Base-by-base conservation (phyloP, 148 eudicot genomes). In the Dianthus caryophyllus region DNA sequence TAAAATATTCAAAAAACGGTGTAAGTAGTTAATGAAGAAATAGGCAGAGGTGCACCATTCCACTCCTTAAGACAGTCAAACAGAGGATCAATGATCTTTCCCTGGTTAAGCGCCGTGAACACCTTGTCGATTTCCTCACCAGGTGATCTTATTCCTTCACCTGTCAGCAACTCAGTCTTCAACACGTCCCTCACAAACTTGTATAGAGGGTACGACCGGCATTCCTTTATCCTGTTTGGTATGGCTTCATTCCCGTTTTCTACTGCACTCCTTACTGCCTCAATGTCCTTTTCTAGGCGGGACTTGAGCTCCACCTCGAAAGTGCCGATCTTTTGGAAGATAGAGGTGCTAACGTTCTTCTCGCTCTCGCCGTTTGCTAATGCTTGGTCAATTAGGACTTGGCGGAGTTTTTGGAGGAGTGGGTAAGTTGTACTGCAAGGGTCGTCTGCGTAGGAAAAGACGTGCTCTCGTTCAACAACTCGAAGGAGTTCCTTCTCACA, bases 31-130 rank as follows among this genome's bases (percentile, higher is more conserved):
- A 1, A 64, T 67, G 74, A 89, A 72, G 79, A 81, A 50, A 89
- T 83, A 9, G 96, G 96, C 48, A 87, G 76, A 73, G 96, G 96
- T 50, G 80, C 88, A 33, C 96, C 96, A 73, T 89, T 72, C 96
- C 96, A 89, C 21, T 70, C 84, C 84, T 83, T 72, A 2, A 89
- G 81, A 44, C 96, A 89, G 24, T 80, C 87, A 57, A 89, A 67
- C 73, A 89, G 68, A 2, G 96, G 96, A 77, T 89, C 96, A 51
- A 89, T 79, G 51, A 87, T 54, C 75, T 75, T 62, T 1, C 89
- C 89, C 16, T 85, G 69, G 75, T 84, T 79, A 36, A 89, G 14
- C 27, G 96, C 96, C 2, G 73, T 76, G 62, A 87, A 89, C 41
- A 89, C 92, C 76, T 84, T 87, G 44, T 89, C 89, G 29, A 75